These are phyloP conservation scores for Stereum hirsutum DNA, from an alignment of 1,284 basidiomycete species.

Conservation along the genomic window DNA sequence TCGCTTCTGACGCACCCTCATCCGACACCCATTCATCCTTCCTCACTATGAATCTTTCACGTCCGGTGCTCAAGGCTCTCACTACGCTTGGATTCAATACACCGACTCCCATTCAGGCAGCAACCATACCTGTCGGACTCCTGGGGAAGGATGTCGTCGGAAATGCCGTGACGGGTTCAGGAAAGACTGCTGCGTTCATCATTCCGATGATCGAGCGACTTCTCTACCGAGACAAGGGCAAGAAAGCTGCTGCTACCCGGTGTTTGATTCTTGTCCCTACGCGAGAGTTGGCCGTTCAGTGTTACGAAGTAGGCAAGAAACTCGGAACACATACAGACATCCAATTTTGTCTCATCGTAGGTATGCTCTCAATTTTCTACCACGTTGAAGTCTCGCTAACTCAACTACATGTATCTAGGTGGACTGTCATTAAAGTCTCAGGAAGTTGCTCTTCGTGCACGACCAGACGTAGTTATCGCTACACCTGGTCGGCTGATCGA, in stretches of 20 bases:
- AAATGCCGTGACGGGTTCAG: constrained; percentile 90
- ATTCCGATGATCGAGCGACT: constrained; percentile 91
- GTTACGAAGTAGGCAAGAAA: constrained; percentile 84
- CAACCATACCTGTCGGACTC: constrained; percentile 88
- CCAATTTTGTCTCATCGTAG: constrained; percentile 81
- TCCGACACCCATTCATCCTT: constrained; percentile 58
- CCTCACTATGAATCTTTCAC: constrained; percentile 81
- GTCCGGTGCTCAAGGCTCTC: constrained; percentile 82
- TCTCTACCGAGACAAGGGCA: constrained; percentile 81
- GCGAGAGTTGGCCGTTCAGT: constrained; percentile 91
- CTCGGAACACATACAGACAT: constrained; percentile 85
- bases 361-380: constrained; percentile 33
- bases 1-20: constrained; percentile 50
- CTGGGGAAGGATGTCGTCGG: constrained; percentile 94
- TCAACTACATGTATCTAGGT: constrained; percentile 33
- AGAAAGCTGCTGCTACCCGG: constrained; percentile 82
- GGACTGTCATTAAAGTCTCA: constrained; percentile 90
- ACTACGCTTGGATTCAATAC: constrained; percentile 73
- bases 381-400: constrained; percentile 6
- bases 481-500: constrained; percentile 96
- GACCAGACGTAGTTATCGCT: constrained; percentile 90
- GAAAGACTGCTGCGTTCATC: constrained; percentile 95
- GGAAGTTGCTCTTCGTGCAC: constrained; percentile 74
- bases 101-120: constrained; percentile 93
- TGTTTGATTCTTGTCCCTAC: constrained; percentile 92